phyloP scores from a whole-genome alignment of 345 rosid species.

The Passiflora organensis region DNA sequence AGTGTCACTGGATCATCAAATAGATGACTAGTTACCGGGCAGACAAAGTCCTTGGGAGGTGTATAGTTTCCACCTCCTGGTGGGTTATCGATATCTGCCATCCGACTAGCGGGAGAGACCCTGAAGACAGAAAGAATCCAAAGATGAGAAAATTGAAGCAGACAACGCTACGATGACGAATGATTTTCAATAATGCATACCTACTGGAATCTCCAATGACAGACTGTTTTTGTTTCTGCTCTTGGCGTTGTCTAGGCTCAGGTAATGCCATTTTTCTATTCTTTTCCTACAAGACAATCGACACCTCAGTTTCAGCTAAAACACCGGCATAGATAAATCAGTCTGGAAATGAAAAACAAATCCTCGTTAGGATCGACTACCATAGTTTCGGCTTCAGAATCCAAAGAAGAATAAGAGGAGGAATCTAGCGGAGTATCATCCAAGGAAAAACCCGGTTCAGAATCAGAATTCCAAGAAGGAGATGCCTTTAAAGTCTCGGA shows the following conservation, averaged over 20 bases:
- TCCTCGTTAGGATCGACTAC: slow-evolving; percentile 35
- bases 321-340: slow-evolving; percentile 29
- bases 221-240: slow-evolving; percentile 30
- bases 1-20: slow-evolving; percentile 67
- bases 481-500: slow-evolving; percentile 10
- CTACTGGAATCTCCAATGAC: slow-evolving; percentile 30
- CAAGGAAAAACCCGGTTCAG: slow-evolving; percentile 27
- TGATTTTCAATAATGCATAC: slow-evolving; percentile 24
- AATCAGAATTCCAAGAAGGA: slow-evolving; percentile 19
- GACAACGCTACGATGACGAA: slow-evolving; percentile 12
- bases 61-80: slow-evolving; percentile 25
- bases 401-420: slow-evolving; percentile 24
- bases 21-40: slow-evolving; percentile 57
- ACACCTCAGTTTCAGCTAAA: slow-evolving; percentile 7
- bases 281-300: slow-evolving; percentile 39
- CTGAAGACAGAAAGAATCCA: slow-evolving; percentile 21
- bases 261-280: slow-evolving; percentile 31
- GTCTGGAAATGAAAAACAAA: slow-evolving; percentile 10
- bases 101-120: slow-evolving; percentile 30
- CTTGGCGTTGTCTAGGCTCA: slow-evolving; percentile 23
- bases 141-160: slow-evolving; percentile 17
- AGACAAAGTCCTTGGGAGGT: slow-evolving; percentile 64
- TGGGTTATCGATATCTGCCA: slow-evolving; percentile 38
- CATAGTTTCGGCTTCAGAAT: slow-evolving; percentile 37
- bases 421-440: slow-evolving; percentile 20